Evolutionary conservation across 2,329 filamentous ascomycete genomes (phyloP), one percentile per base, ranked within the genome.

Genomic region (Chrysosphaeria jannelii): DNA sequence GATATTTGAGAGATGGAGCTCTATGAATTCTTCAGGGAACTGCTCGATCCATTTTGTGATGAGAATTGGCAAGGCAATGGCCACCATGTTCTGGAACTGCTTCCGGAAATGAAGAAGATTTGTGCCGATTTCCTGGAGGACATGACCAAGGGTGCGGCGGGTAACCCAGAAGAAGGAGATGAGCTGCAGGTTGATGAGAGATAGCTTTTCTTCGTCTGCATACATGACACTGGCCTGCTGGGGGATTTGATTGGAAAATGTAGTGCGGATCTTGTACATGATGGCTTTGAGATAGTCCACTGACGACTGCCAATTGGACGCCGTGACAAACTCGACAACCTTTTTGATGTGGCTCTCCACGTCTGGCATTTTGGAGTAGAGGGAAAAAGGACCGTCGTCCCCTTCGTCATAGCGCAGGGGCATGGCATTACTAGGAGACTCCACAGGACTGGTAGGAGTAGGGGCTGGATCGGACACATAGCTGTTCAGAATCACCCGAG

Each of bases 91-190:
- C 33, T 71, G 65, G 34, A 60, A 63, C 1, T 53, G 40, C 32
- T 58, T 64, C 30, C 59, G 53, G 29, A 70, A 57, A 36, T 69
- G 63, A 21, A 69, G 46, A 37, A 68, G 70, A 35, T 53, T 62
- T 12, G 60, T 61, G 36, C 60, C 65, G 18, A 70, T 46, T 39
- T 71, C 65, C 32, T 67, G 60, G 18, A 70, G 53, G 24, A 70
- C 36, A 11, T 57, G 39, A 19, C 58, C 53, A 9, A 71, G 46
- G 40, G 65, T 68, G 21, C 51, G 46, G 19, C 48, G 49, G 34
- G 69, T 62, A 11, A 67, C 55, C 58, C 61, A 68, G 32, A 65
- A 57, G 35, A 55, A 65, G 10, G 59, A 54, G 13, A 69, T 43
- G 16, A 67, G 46, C 18, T 59, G 51, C 22, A 70, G 39, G 8